Base-by-base conservation (phyloP, 371 early-diverging fungal species). In the Choanephora cucurbitarum region DNA sequence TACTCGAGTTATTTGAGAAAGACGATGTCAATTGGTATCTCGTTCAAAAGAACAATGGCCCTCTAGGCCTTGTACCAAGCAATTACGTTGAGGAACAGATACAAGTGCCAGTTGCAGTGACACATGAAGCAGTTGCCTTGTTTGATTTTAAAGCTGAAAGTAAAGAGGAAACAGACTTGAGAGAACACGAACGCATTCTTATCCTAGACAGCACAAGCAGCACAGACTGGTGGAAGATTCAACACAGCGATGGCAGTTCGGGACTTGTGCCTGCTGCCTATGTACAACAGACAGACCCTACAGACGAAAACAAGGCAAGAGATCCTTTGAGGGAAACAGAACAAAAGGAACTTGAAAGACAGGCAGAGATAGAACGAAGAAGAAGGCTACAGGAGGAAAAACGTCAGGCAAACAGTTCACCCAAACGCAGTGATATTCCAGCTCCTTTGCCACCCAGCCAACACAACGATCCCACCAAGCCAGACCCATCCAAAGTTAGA, bases 21-120 rank as follows among this genome's bases (percentile, higher is more conserved):
- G 87, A 85, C 41, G 93, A 92, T 63, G 82, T 84, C 9, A 89
- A 91, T 63, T 93, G 93, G 93, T 85, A 75, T 64, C 67, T 90
- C 45, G 88, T 84, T 18, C 76, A 80, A 49, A 74, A 73, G 24
- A 74, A 80, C 11, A 67, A 64, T 13, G 73, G 80, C 14, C 60
- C 70, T 0, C 78, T 81, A 34, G 93, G 93, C 13, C 82, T 90
- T 58, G 82, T 85, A 19, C 93, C 93, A 32, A 78, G 84, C 52
- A 86, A 86, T 47, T 93, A 93, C 67, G 75, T 91, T n/a, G 89
- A 91, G 24, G 54, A 47, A 33, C 39, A 44, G 18, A 4, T n/a
- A n/a, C n/a, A n/a, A n/a, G n/a, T n/a, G n/a, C n/a, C n/a, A n/a
- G n/a, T n/a, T n/a, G n/a, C n/a, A n/a, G n/a, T n/a, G n/a, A n/a